Conservation (phyloP, 73 alveolate species). For the Halteria grandinella region DNA sequence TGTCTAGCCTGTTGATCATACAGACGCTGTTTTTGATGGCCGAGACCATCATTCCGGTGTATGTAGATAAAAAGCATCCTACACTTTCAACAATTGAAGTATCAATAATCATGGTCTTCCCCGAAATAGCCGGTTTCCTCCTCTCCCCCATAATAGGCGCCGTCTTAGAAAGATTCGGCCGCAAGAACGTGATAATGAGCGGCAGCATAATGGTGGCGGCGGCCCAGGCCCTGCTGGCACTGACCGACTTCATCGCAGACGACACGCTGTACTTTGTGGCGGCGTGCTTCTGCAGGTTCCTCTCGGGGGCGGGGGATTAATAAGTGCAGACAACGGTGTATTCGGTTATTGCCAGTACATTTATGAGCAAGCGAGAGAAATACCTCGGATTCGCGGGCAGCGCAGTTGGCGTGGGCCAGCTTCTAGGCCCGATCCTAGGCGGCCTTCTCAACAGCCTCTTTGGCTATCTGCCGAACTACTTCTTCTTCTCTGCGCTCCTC, state of each 20-base stretch:
- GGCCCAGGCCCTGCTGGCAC: constrained; percentile 7
- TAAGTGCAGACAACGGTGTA: constrained; percentile 34
- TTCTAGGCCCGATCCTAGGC: constrained; percentile 53
- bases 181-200: constrained; percentile 14
- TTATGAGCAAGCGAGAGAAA: constrained; percentile 34
- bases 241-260: constrained; percentile 1
- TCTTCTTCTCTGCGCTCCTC: constrained; percentile 6
- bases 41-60: too few species aligned
- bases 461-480: constrained; percentile 12
- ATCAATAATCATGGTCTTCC: too few species aligned
- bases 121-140: constrained; percentile 9
- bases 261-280: constrained; percentile 21
- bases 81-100: too few species aligned
- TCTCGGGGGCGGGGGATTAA: constrained; percentile 27
- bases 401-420: constrained; percentile 43
- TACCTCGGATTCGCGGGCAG: constrained; percentile 36
- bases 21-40: too few species aligned
- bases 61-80: too few species aligned
- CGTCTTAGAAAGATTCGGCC: constrained; percentile 18
- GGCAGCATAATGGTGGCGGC: too few species aligned
- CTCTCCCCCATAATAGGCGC: constrained; percentile 29
- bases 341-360: constrained; percentile 16
- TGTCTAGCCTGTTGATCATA: too few species aligned
- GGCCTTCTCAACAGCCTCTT: constrained; percentile 3
- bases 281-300: constrained; percentile 1